A percentile compares a stretch with the other conserved stretches of the same genome.
phyloP scores from a whole-genome alignment of 495 filamentous ascomycete genomes.

The Neurospora sp. region DNA sequence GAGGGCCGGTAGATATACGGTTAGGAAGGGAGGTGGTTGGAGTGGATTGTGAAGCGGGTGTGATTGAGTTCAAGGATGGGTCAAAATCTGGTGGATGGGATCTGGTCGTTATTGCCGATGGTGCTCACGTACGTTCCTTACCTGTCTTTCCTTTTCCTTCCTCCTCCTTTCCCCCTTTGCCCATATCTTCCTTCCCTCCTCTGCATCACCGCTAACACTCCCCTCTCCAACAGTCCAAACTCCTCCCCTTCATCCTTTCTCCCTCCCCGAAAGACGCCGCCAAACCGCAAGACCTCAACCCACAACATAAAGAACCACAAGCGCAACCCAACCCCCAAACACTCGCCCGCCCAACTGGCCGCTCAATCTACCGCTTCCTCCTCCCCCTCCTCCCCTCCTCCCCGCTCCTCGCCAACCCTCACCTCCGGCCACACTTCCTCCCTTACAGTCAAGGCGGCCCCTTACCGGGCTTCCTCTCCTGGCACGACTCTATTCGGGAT shows the following conservation, averaged over 20 bases:
- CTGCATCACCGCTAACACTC: not conserved
- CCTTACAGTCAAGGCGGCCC: slow-evolving; percentile 2
- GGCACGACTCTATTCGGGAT: slow-evolving; percentile 16
- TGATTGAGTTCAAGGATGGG: slow-evolving; percentile 12
- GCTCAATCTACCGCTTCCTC: slow-evolving; percentile 39
- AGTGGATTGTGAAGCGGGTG: slow-evolving; percentile 17
- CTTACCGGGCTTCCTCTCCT: slow-evolving; percentile 18
- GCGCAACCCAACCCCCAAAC: not conserved
- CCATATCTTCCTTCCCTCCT: not conserved
- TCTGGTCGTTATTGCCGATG: slow-evolving; percentile 22
- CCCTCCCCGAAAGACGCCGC: not conserved
- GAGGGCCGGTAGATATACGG: slow-evolving; percentile 23
- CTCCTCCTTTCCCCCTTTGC: too few species aligned
- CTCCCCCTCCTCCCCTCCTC: slow-evolving; percentile 18
- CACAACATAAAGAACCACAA: too few species aligned
- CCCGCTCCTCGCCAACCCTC: slow-evolving; percentile 24
- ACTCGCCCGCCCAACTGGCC: slow-evolving; percentile 12
- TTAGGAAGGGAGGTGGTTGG: slow-evolving; percentile 12
- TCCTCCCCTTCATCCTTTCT: not conserved
- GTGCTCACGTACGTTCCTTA: slow-evolving; percentile 16
- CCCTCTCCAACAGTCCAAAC: not conserved
- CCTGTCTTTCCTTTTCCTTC: not conserved
- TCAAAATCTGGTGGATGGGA: slow-evolving; percentile 4
- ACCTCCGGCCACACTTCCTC: slow-evolving; percentile 15
- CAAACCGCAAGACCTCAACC: not conserved